Base-by-base conservation (phyloP, 805 yeast species). In the Saccharomyces mikatae region DNA sequence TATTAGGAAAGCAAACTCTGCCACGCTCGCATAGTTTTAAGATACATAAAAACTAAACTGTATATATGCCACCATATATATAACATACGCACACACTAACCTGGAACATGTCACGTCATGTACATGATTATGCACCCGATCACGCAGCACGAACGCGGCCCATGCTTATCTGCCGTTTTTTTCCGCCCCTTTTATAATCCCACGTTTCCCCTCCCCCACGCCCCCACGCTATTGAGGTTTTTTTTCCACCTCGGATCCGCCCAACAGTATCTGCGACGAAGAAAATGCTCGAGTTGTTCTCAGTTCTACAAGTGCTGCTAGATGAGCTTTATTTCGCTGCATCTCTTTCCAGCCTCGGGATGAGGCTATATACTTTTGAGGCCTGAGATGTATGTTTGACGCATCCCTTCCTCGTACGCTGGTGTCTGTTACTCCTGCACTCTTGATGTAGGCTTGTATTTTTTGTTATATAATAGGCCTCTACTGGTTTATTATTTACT, bases 1-100 rank as follows among this genome's bases (percentile, higher is more conserved):
- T 14, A 58, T 62, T 10, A 56, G 17, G 10, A 36, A 36, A 21
- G 24, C 24, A 24, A 36, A 8, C 24, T 17, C 44, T 17, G 44
- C 44, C 24, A 36, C 44, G 11, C 44, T 36, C 44, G 44, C 44
- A 36, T 36, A 36, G 17, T 10, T 4, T 4, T 11, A 6, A 21
- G 21, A 17, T 36, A 17, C 24, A 36, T 9, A 36, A 13, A 8
- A 17, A 31, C 17, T 14, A 31, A 31, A 31, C 36, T 36, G 17
- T 36, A 36, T 36, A 17, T 36, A 36, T 36, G 24, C 10, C 44
- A 36, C 44, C 22, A 11, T 21, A 36, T 36, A 36, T 36, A 36
- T 36, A 36, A 36, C 13, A 36, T 13, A 31, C n/a, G 13, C 44
- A 36, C 41, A n/a, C 24, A 14, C 4, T 14, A 13, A 31, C 36